phyloP scores from a whole-genome alignment of 495 filamentous ascomycete genomes.

The Xanthoparmelia taractica region DNA sequence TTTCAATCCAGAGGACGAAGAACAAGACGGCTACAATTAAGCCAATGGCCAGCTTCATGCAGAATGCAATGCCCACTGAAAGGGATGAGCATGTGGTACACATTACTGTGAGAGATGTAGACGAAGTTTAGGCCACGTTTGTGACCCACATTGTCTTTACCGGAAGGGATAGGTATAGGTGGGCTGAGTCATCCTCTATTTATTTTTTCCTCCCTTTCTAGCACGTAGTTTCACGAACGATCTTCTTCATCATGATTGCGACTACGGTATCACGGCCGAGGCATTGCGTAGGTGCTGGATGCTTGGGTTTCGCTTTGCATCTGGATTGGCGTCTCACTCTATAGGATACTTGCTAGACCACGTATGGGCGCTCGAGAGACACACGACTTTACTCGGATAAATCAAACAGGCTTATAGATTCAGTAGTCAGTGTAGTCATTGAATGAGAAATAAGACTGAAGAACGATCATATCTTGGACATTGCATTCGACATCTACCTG shows the following conservation, averaged over 20 bases:
- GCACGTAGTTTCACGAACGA: not conserved
- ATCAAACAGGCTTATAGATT: no score
- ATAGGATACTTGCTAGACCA: not conserved
- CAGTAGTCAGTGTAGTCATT: not conserved
- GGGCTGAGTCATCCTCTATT: not conserved
- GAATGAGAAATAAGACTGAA: not conserved
- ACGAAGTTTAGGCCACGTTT: not conserved
- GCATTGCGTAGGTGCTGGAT: not conserved
- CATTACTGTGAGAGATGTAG: constrained; percentile 13
- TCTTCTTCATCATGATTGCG: not conserved
- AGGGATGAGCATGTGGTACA: constrained; percentile 18
- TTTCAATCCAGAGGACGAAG: constrained; percentile 50
- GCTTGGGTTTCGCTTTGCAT: not conserved
- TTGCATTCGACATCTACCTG: not conserved
- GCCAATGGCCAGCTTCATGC: constrained; percentile 22
- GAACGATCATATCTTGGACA: not conserved
- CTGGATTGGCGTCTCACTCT: not conserved
- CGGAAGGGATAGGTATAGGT: not conserved
- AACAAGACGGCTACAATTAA: constrained; percentile 35
- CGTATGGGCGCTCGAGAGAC: not conserved
- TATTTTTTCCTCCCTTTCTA: not conserved
- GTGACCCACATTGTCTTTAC: not conserved
- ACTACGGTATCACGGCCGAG: not conserved
- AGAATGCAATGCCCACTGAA: constrained; percentile 18
- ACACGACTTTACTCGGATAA: no score